These are phyloP conservation scores for Cystofilobasidium bisporidii DNA, from an alignment of 768 basidiomycete species.

Conservation along the genomic window DNA sequence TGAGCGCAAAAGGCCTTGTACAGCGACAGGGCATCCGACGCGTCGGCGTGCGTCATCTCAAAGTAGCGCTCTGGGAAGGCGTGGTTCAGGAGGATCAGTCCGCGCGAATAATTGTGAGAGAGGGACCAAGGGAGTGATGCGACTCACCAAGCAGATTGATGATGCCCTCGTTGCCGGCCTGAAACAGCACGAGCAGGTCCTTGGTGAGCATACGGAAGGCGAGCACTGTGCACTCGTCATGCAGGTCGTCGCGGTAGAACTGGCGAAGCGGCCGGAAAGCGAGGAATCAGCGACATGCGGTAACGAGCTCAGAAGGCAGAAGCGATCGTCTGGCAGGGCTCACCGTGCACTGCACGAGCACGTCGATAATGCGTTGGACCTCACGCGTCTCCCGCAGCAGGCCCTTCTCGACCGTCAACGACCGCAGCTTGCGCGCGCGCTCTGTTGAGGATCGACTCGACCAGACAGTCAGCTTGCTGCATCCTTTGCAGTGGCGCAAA, in stretches of 20 bases:
- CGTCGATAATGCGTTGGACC: constrained; percentile 81
- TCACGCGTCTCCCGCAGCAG: constrained; percentile 80
- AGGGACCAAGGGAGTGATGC: no score
- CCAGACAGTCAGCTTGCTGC: no score
- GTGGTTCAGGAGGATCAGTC: neutral
- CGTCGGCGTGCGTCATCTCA: constrained; percentile 94
- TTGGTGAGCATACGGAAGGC: constrained; percentile 91
- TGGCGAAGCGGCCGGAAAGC: constrained; percentile 38
- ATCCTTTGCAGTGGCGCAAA: no score
- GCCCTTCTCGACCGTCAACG: constrained; percentile 93
- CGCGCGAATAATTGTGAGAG: constrained; percentile 2
- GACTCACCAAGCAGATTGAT: constrained; percentile 47
- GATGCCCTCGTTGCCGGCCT: constrained; percentile 90
- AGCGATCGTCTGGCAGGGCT: constrained; percentile 43
- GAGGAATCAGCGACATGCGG: no score
- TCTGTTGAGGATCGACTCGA: constrained; percentile 29
- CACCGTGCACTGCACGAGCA: constrained; percentile 77
- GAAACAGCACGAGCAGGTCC: constrained; percentile 87
- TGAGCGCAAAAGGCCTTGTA: constrained; percentile 93
- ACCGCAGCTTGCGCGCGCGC: constrained; percentile 59
- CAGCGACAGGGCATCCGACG: constrained; percentile 66
- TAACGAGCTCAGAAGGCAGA: no score
- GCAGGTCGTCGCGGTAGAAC: constrained; percentile 89
- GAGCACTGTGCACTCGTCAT: constrained; percentile 80
- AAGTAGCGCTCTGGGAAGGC: constrained; percentile 70